These are phyloP conservation scores for Nematodospora anomalae DNA, from an alignment of 1,139 yeast genomes.

Conservation along the genomic window DNA sequence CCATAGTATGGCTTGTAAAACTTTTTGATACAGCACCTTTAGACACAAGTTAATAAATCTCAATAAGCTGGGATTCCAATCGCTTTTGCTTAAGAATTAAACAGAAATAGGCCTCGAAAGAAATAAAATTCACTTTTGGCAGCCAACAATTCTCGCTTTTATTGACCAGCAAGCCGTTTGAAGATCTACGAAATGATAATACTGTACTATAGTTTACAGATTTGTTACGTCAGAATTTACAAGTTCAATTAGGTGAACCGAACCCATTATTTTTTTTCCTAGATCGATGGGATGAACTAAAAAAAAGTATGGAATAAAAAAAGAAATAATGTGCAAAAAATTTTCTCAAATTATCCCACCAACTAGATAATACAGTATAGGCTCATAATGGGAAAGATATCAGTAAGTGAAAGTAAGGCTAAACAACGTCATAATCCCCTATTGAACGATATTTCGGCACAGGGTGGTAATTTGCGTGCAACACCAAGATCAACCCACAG, in stretches of 20 bases:
- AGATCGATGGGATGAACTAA: conserved; percentile 9
- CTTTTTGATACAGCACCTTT: too few relatives aligned
- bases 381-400: conserved; percentile 59
- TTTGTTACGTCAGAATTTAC: background rate
- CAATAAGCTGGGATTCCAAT: too few relatives aligned
- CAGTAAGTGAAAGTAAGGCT: conserved; percentile 49
- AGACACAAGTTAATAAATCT: too few relatives aligned
- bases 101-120: too few relatives aligned
- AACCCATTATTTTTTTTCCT: too few relatives aligned
- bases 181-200: background rate
- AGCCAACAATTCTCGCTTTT: too few relatives aligned
- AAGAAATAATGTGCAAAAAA: background rate
- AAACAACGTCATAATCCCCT: conserved; percentile 74
- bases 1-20: background rate
- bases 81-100: too few relatives aligned
- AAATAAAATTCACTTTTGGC: too few relatives aligned
- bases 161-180: background rate
- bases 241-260: too few relatives aligned
- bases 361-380: too few relatives aligned
- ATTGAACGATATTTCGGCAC: conserved; percentile 69
- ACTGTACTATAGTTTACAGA: background rate
- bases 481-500: conserved; percentile 24
- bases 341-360: too few relatives aligned
- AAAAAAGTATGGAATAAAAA: conserved; percentile 2
- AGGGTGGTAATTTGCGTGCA: conserved; percentile 66